phyloP scores from a whole-genome alignment of 768 basidiomycete species.

The Dacryopinax primogenitus region DNA sequence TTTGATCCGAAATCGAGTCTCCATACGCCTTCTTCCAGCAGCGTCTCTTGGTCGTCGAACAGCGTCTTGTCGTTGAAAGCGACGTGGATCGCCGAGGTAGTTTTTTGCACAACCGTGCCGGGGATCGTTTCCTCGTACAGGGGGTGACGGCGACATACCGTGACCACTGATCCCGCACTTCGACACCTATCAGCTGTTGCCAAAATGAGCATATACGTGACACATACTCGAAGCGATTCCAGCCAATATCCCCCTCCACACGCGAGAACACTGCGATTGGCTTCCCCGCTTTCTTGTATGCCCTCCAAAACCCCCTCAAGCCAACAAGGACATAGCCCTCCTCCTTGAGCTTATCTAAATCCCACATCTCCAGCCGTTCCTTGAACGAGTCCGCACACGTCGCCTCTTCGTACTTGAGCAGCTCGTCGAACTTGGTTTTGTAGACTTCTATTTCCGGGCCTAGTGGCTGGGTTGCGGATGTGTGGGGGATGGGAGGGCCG shows the following conservation, averaged over 20 bases:
- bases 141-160: constrained; percentile 52
- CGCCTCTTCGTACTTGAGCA: constrained; percentile 46
- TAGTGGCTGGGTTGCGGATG: neutral
- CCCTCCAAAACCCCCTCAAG: constrained; percentile 55
- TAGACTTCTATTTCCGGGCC: neutral
- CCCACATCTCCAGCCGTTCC: constrained; percentile 58
- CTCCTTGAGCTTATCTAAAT: constrained; percentile 41
- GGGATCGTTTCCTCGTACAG: constrained; percentile 36
- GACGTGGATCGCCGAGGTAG: constrained; percentile 43
- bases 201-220: constrained; percentile 6
- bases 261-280: constrained; percentile 53
- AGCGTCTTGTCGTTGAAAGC: constrained; percentile 37
- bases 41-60: constrained; percentile 26
- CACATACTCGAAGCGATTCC: constrained; percentile 59
- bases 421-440: neutral
- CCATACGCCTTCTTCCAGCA: constrained; percentile 39
- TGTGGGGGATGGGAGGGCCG: neutral
- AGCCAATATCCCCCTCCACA: constrained; percentile 53
- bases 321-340: constrained; percentile 63
- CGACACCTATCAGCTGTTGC: constrained; percentile 3
- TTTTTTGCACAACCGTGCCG: constrained; percentile 43
- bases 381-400: constrained; percentile 48
- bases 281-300: constrained; percentile 48
- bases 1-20: constrained; percentile 57
- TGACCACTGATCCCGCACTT: constrained; percentile 58